phyloP scores from a whole-genome alignment of 805 yeast species.

The Sungouiozyma intestinalis region DNA sequence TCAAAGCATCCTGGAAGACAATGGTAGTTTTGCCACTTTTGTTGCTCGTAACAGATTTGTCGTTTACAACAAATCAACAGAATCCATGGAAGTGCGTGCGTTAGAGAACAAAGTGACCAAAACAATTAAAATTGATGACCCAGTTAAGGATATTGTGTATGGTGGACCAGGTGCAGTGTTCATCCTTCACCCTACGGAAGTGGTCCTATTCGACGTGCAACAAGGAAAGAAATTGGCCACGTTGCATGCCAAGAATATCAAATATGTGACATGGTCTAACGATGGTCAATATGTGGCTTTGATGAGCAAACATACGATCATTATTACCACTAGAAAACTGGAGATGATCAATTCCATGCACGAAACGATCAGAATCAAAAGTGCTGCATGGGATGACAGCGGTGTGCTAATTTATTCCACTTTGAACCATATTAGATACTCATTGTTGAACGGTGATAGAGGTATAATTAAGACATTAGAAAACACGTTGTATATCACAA shows the following conservation, averaged over 20 bases:
- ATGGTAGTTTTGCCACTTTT: slow-evolving; percentile 77
- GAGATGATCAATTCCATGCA: slow-evolving; percentile 77
- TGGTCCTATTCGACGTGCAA: slow-evolving; percentile 82
- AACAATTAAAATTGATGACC: slow-evolving; percentile 56
- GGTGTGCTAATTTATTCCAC: slow-evolving; percentile 90
- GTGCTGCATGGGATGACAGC: slow-evolving; percentile 95
- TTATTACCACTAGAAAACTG: slow-evolving; percentile 71
- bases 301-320: slow-evolving; percentile 83
- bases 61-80: slow-evolving; percentile 54
- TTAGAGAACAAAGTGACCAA: slow-evolving; percentile 75
- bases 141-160: slow-evolving; percentile 59
- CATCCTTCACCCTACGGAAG: slow-evolving; percentile 59
- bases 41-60: slow-evolving; percentile 93
- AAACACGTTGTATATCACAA: slow-evolving; percentile 73
- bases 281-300: slow-evolving; percentile 85
- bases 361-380: slow-evolving; percentile 92
- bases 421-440: slow-evolving; percentile 89
- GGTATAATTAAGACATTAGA: slow-evolving; percentile 92
- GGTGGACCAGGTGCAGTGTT: slow-evolving; percentile 81
- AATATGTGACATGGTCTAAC: slow-evolving; percentile 80
- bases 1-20: slow-evolving; percentile 64
- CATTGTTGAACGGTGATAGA: slow-evolving; percentile 83
- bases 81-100: slow-evolving; percentile 73
- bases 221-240: slow-evolving; percentile 73
- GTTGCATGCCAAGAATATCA: slow-evolving; percentile 62